Evolutionary conservation across 2,329 filamentous ascomycete genomes (phyloP).

Genomic region (Xylaria digitata): DNA sequence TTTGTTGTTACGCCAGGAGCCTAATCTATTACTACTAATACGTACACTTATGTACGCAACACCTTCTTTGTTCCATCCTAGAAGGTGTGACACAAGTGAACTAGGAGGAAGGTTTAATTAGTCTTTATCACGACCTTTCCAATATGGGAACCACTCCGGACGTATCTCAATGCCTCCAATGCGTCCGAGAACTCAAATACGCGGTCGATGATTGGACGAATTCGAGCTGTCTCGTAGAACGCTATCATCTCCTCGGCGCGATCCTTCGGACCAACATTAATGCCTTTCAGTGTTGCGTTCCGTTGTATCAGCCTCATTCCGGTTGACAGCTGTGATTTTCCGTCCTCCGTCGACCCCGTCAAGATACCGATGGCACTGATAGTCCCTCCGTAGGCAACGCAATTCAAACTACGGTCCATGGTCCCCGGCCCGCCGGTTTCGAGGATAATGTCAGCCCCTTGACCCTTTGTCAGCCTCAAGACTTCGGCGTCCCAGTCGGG

Average conservation of each 20-base stretch:
- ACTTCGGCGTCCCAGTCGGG: conserved; percentile 13
- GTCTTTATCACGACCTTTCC: conserved; percentile 10
- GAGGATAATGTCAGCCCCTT: conserved; percentile 11
- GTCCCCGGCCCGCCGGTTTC: conserved; percentile 17
- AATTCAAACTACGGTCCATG: conserved; percentile 12
- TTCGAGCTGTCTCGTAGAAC: not conserved
- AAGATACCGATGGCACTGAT: conserved; percentile 13
- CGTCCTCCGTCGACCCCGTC: conserved; percentile 9
- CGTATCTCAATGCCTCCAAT: conserved; percentile 4
- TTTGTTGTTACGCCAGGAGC: too few species aligned
- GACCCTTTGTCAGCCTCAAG: not conserved
- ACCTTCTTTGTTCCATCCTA: too few species aligned
- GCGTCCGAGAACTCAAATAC: conserved; percentile 14
- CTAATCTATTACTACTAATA: too few species aligned
- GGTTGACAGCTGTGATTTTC: not conserved
- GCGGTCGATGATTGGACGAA: conserved; percentile 6
- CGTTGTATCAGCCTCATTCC: conserved; percentile 20
- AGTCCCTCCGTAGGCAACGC: conserved; percentile 10
- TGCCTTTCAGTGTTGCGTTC: conserved; percentile 15
- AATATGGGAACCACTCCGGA: conserved; percentile 5
- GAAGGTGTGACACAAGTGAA: too few species aligned
- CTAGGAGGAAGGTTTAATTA: not conserved
- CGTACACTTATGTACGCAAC: too few species aligned
- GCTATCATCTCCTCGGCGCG: conserved; percentile 19
- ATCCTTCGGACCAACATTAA: conserved; percentile 15